These are phyloP conservation scores for Suillus occidentalis DNA, from an alignment of 768 basidiomycete genomes.

Conservation along the genomic window DNA sequence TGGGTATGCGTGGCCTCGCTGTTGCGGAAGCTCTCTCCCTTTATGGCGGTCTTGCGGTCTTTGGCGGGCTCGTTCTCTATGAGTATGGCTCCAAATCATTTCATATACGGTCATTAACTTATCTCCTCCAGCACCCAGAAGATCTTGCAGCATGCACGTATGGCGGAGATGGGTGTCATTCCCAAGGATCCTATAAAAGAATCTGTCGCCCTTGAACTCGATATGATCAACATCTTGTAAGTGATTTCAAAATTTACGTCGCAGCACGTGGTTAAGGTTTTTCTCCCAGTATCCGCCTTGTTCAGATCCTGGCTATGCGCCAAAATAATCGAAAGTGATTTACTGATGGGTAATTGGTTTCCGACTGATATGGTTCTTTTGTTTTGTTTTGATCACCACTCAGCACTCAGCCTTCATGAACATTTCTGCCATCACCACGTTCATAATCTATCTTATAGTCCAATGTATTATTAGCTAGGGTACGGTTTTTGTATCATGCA, in stretches of 20 bases:
- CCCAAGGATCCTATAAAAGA: constrained; percentile 76
- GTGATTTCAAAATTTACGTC: constrained; percentile 22
- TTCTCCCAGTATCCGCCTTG: constrained; percentile 65
- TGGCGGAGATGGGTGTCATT: constrained; percentile 68
- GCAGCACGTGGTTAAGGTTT: constrained; percentile 13
- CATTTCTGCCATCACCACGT: background rate
- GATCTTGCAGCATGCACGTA: constrained; percentile 72
- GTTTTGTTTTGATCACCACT: background rate
- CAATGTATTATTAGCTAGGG: constrained; percentile 4
- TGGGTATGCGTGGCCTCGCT: constrained; percentile 75
- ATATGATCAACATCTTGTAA: constrained; percentile 90
- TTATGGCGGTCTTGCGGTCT: constrained; percentile 88
- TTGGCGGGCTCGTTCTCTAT: constrained; percentile 82
- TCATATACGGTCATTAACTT: background rate
- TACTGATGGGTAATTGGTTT: background rate
- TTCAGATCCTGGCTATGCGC: constrained; percentile 75
- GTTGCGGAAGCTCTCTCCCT: constrained; percentile 75
- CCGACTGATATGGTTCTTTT: background rate
- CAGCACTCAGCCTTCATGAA: background rate
- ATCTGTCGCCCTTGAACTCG: constrained; percentile 75
- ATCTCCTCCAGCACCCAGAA: constrained; percentile 68
- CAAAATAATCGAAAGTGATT: constrained; percentile 54
- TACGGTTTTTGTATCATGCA: constrained; percentile 21
- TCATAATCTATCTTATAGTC: background rate
- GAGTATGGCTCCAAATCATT: constrained; percentile 52